Percentiles rank a stretch among this genome's conserved stretches.
Evolutionary conservation across 345 rosid genomes (phyloP).

Genomic region (Kandelia obovata): DNA sequence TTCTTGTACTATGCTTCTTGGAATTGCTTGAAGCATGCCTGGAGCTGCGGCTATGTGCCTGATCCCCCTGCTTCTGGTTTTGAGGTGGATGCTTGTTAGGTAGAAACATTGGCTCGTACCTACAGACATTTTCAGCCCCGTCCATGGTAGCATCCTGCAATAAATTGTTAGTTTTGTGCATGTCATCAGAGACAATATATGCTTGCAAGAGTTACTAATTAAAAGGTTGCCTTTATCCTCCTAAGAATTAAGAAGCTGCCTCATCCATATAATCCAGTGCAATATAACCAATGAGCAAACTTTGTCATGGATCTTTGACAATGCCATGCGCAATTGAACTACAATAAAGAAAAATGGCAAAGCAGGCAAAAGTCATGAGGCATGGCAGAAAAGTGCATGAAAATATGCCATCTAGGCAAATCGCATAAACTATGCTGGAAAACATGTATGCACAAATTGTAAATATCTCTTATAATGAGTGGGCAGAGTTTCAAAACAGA

Average conservation of each 20-base stretch:
- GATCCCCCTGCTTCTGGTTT: slow-evolving; percentile 36
- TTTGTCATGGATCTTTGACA: neutral
- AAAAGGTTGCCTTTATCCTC: neutral
- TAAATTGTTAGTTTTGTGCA: neutral
- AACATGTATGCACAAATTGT: no score
- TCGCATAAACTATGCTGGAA: no score
- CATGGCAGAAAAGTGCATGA: no score
- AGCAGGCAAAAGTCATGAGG: no score
- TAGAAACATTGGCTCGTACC: slow-evolving; percentile 29
- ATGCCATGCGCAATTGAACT: neutral
- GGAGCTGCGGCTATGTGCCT: slow-evolving; percentile 34
- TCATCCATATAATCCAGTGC: neutral
- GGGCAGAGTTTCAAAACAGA: no score
- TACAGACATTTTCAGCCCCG: slow-evolving; percentile 33
- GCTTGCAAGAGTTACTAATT: neutral
- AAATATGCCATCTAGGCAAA: no score
- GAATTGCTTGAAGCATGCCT: slow-evolving; percentile 32
- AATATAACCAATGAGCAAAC: neutral
- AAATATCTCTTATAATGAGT: no score
- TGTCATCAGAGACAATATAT: neutral
- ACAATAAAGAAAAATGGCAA: neutral
- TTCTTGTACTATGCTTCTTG: slow-evolving; percentile 56
- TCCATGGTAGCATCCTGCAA: slow-evolving; percentile 38
- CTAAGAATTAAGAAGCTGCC: neutral
- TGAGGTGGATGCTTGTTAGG: slow-evolving; percentile 32